Conservation (phyloP, 805 yeast species). For the Myxozyma neotropica region DNA sequence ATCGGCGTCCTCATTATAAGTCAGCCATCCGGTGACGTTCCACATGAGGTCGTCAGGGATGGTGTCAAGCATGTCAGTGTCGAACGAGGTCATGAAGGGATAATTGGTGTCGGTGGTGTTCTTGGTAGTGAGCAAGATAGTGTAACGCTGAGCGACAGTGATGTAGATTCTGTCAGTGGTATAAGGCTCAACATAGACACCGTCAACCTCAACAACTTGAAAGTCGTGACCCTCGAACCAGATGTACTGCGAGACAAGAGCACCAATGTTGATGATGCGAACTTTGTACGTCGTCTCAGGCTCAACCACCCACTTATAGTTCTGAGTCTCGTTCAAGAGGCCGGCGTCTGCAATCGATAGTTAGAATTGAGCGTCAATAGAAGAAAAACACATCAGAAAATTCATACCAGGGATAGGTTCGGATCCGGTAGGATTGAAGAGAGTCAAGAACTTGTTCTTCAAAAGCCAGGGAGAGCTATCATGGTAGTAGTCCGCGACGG, state of each 20-base stretch:
- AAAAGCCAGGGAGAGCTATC: constrained; percentile 55
- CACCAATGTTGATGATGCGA: constrained; percentile 83
- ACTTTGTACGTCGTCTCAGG: constrained; percentile 84
- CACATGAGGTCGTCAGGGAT: constrained; percentile 64
- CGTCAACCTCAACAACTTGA: constrained; percentile 90
- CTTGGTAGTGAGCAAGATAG: constrained; percentile 76
- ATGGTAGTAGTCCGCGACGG: constrained; percentile 90
- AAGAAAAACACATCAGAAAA: too few relatives aligned
- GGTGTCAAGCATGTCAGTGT: constrained; percentile 78
- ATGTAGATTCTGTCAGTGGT: constrained; percentile 72
- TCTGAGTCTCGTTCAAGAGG: constrained; percentile 78
- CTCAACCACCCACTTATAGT: constrained; percentile 73
- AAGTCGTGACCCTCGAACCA: constrained; percentile 86
- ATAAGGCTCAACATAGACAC: constrained; percentile 77
- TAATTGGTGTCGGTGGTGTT: constrained; percentile 61
- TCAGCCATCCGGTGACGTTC: constrained; percentile 75
- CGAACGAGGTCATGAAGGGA: constrained; percentile 81
- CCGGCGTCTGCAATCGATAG: constrained; percentile 50
- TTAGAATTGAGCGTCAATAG: background rate
- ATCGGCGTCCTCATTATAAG: constrained; percentile 54
- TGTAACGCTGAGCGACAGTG: constrained; percentile 90
- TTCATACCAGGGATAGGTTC: constrained; percentile 78
- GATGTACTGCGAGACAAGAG: constrained; percentile 86
- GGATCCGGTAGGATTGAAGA: constrained; percentile 94
- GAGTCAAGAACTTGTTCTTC: constrained; percentile 57